Base-by-base conservation (phyloP, 2,329 filamentous ascomycete genomes). In the Juglanconis oblonga region DNA sequence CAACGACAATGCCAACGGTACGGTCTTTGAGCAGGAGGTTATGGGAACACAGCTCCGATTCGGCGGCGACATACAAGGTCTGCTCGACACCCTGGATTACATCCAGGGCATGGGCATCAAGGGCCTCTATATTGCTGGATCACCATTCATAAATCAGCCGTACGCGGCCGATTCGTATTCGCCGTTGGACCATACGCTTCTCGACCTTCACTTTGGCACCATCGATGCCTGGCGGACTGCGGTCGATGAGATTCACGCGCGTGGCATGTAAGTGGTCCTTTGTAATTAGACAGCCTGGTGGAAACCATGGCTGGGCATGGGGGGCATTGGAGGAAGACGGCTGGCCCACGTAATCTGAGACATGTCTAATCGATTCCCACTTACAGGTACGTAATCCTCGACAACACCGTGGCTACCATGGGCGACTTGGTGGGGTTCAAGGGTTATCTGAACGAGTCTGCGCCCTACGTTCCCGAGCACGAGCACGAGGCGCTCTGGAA, bases 381-480 rank as follows among this genome's bases (percentile, higher is more conserved):
- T 6, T n/a, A 14, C 9, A 63, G 61, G 61, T 63, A 63, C 11
- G 38, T 63, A 10, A 73, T 89, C 36, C 71, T 88, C 58, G 86
- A 88, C 69, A 88, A 88, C 67, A 88, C 86, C 1, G 79, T 88
- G 68, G 79, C 83, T 47, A 88, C 85, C 11, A 78, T 88, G 79
- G 81, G 82, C 52, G 84, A 88, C 65, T 74, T 87, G 55, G 78
- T 63, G 13, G 83, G 83, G 5, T 88, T 87, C 68, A 74, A 86
- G 58, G 83, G 83, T 0, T 84, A 81, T 62, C 73, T 84, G 61
- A 87, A 88, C 67, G 73, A 70, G 2, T 82, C 81, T 8, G 78
- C 85, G 0, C 83, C 83, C 0, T 87, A 82, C 66, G 73, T 72
- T 0, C 74, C 77, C 54, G 72, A 73, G 5, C 61, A 63, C 13